phyloP scores from a whole-genome alignment of 345 rosid species.

The Camelina sativa region DNA sequence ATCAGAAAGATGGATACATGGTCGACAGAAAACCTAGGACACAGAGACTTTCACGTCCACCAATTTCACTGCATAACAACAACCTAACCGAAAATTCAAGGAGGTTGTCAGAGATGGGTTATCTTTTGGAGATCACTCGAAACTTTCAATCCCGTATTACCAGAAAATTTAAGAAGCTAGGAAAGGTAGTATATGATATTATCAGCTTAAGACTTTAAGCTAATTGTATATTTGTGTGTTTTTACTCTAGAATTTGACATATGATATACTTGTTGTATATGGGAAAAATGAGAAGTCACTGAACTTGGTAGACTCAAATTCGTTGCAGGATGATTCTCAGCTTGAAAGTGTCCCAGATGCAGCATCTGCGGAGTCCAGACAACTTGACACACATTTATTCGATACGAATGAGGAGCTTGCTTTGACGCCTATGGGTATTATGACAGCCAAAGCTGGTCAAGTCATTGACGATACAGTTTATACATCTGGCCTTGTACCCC shows the following conservation, averaged over 20 bases:
- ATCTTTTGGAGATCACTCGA: conserved; percentile 81
- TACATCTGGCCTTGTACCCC: conserved; percentile 61
- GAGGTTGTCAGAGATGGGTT: conserved; percentile 79
- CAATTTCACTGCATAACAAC: conserved; percentile 47
- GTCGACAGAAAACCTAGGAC: conserved; percentile 47
- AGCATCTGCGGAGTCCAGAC: conserved; percentile 46
- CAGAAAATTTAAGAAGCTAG: conserved; percentile 69
- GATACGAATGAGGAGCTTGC: conserved; percentile 56
- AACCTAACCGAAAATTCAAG: conserved; percentile 51
- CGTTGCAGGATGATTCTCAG: conserved; percentile 61
- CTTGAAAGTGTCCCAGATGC: conserved; percentile 56
- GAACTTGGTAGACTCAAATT: conserved; percentile 48
- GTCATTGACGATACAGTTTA: conserved; percentile 54
- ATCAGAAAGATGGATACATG: conserved; percentile 53
- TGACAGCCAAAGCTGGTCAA: conserved; percentile 47
- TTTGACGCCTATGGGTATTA: conserved; percentile 55
- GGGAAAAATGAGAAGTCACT: conserved; percentile 55
- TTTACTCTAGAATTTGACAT: conserved; percentile 34
- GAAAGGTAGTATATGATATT: conserved; percentile 51
- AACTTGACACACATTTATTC: conserved; percentile 41
- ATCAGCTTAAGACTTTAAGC: background rate
- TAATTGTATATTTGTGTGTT: conserved; percentile 13
- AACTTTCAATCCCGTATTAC: conserved; percentile 70
- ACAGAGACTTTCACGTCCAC: conserved; percentile 58
- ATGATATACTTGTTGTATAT: conserved; percentile 49